A percentile compares a stretch with the other conserved stretches of the same genome.
phyloP scores from a whole-genome alignment of 2,329 filamentous ascomycete genomes.

The Lachnellula subtilissima region DNA sequence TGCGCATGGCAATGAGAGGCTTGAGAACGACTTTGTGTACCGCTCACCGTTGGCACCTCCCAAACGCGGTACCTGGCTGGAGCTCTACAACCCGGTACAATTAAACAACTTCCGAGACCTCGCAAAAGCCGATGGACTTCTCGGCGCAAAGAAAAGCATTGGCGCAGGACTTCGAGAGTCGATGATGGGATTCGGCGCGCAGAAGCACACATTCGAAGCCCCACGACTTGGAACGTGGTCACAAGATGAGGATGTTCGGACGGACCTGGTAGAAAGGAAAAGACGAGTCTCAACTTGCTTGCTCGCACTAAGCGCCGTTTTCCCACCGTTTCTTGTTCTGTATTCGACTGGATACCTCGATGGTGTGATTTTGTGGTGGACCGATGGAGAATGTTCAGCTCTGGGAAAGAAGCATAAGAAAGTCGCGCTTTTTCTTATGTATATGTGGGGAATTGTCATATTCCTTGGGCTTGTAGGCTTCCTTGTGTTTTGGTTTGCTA shows the following conservation, averaged over 20 bases:
- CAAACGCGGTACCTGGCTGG: conserved; percentile 21
- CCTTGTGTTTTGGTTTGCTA: conserved; percentile 14
- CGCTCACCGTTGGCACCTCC: conserved; percentile 28
- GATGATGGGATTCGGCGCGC: conserved; percentile 6
- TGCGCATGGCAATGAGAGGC: background rate
- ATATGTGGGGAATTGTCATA: conserved; percentile 15
- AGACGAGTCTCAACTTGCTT: conserved; percentile 21
- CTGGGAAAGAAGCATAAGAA: conserved; percentile 25
- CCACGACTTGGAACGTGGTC: conserved; percentile 17
- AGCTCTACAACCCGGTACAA: conserved; percentile 24
- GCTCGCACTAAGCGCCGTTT: conserved; percentile 23
- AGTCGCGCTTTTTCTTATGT: conserved; percentile 15
- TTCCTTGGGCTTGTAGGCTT: conserved; percentile 18
- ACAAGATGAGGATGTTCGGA: conserved; percentile 12
- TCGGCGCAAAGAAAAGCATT: conserved; percentile 6
- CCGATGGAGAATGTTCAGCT: conserved; percentile 18
- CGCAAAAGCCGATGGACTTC: conserved; percentile 19
- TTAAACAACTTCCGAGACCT: conserved; percentile 15
- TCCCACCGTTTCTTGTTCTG: conserved; percentile 26
- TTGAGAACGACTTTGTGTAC: conserved; percentile 21
- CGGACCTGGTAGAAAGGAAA: conserved; percentile 11
- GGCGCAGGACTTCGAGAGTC: background rate
- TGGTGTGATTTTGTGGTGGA: conserved; percentile 23
- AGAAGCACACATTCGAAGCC: conserved; percentile 16
- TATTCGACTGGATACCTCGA: conserved; percentile 25